Conservation (phyloP, 768 basidiomycete species). For the Hygrocybe coccinea region DNA sequence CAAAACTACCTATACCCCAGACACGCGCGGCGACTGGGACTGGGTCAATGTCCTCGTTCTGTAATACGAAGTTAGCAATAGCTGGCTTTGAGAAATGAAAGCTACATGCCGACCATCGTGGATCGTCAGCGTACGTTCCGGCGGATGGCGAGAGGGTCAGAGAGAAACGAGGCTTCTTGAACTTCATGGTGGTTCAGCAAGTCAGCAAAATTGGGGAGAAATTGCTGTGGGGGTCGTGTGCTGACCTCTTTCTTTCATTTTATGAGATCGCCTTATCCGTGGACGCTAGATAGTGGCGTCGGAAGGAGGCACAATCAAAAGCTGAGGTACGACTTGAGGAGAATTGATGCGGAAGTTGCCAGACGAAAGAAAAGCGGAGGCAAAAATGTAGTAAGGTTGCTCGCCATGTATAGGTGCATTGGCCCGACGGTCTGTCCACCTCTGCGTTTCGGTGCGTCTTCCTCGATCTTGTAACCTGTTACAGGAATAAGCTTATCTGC, state of each 20-base stretch:
- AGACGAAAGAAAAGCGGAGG: too few relatives aligned
- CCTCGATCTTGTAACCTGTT: background rate
- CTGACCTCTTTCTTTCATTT: background rate
- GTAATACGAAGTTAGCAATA: background rate
- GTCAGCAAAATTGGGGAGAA: background rate
- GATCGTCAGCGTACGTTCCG: slow-evolving; percentile 9
- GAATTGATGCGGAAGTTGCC: too few relatives aligned
- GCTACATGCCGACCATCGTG: slow-evolving; percentile 6
- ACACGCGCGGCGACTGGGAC: slow-evolving; percentile 7
- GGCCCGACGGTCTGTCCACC: background rate
- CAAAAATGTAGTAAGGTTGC: too few relatives aligned
- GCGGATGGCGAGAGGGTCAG: slow-evolving; percentile 3
- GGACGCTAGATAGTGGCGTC: background rate
- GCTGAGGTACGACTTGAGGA: background rate
- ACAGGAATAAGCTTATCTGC: background rate
- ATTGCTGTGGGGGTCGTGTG: background rate
- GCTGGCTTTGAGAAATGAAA: background rate
- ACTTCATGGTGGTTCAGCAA: slow-evolving; percentile 1
- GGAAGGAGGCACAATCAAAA: background rate
- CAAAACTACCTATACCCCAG: slow-evolving; percentile 9
- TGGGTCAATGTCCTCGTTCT: slow-evolving; percentile 10
- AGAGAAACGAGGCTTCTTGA: slow-evolving; percentile 6
- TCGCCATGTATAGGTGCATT: too few relatives aligned
- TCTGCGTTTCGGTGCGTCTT: background rate
- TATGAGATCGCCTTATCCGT: slow-evolving; percentile 4